Percentiles rank a stretch among this genome's conserved stretches.
Conservation (phyloP, 805 yeast genomes). For the Lachancea kluyveri region DNA sequence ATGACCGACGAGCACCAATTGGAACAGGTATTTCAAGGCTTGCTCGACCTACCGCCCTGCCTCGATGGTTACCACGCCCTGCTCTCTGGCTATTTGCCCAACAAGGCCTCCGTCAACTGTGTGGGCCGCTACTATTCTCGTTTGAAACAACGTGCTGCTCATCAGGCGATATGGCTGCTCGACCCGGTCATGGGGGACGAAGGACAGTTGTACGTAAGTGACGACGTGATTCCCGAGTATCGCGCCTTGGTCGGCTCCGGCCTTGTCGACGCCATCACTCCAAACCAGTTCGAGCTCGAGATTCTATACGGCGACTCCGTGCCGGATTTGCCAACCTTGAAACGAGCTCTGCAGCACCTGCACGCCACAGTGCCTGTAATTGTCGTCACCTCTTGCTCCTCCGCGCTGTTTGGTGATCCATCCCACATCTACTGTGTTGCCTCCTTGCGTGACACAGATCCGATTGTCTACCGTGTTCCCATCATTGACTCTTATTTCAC, state of each 20-base stretch:
- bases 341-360: conserved; percentile 40
- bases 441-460: conserved; percentile 28
- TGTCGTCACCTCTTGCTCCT: conserved; percentile 21
- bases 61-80: conserved; percentile 45
- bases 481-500: conserved; percentile 77
- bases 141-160: conserved; percentile 32
- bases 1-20: conserved; percentile 38
- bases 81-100: conserved; percentile 65
- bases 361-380: conserved; percentile 34
- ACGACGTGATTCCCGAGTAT: conserved; percentile 54
- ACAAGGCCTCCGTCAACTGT: conserved; percentile 40
- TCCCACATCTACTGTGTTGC: conserved; percentile 39
- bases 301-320: conserved; percentile 52
- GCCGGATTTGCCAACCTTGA: conserved; percentile 33
- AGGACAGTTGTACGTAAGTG: conserved; percentile 59
- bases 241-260: conserved; percentile 38
- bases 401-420: conserved; percentile 19
- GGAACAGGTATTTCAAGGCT: conserved; percentile 34
- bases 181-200: conserved; percentile 85
- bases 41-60: conserved; percentile 30
- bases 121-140: conserved; percentile 36
- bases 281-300: conserved; percentile 88
- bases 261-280: conserved; percentile 69
- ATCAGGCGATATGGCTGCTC: conserved; percentile 45
- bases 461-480: conserved; percentile 41